phyloP scores from a whole-genome alignment of 2,329 filamentous ascomycete species.

The Colletotrichum tropicale region DNA sequence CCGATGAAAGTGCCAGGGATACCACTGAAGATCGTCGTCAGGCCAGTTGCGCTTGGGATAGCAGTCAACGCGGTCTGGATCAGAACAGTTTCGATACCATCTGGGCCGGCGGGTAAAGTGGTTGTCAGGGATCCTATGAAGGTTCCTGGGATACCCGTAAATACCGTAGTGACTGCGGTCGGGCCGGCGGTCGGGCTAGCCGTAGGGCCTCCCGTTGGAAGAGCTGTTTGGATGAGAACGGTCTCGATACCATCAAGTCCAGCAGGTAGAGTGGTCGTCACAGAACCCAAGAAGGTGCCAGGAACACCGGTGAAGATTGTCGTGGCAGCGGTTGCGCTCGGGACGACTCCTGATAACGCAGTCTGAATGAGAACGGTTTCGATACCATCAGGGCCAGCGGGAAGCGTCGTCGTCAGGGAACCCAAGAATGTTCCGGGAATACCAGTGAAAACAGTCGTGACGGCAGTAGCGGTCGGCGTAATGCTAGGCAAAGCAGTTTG shows the following conservation, averaged over 20 bases:
- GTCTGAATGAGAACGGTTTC: slow-evolving; percentile 1
- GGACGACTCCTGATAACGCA: not conserved
- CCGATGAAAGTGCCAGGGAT: not conserved
- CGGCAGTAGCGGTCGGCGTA: not conserved
- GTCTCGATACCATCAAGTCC: not conserved
- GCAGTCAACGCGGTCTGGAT: not conserved
- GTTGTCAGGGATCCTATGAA: not conserved
- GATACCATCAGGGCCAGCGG: not conserved
- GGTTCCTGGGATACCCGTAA: not conserved
- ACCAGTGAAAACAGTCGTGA: not conserved
- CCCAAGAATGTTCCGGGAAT: not conserved
- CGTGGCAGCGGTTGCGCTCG: not conserved
- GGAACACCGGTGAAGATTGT: not conserved
- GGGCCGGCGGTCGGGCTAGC: not conserved
- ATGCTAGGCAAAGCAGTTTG: not conserved
- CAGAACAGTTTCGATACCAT: not conserved
- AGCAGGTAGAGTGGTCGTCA: not conserved
- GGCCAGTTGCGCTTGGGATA: not conserved
- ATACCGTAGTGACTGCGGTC: not conserved
- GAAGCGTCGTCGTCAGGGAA: not conserved
- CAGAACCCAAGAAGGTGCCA: not conserved
- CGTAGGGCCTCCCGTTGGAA: not conserved
- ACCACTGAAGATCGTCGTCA: not conserved
- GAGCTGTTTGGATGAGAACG: not conserved
- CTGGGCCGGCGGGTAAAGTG: not conserved